Evolutionary conservation across 768 basidiomycete species (phyloP), one percentile per base, ranked within the genome.

Genomic region (Punctularia strigosozonata): DNA sequence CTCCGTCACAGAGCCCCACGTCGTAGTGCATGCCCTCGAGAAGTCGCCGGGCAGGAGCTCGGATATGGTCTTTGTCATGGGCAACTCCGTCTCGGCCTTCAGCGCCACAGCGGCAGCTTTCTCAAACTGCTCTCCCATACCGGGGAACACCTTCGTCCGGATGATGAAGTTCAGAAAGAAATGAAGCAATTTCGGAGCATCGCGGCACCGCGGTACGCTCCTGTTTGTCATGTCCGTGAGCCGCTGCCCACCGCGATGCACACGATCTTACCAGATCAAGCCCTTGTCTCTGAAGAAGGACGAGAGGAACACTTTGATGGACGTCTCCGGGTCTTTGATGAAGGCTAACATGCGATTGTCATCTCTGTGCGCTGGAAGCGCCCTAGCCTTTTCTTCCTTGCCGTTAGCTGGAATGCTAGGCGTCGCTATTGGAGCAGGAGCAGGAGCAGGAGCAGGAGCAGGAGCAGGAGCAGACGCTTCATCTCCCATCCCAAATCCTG

Each of bases 231-330:
- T n/a, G n/a, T n/a, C n/a, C n/a, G n/a, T n/a, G n/a, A n/a, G n/a
- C n/a, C n/a, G n/a, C n/a, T n/a, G n/a, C n/a, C n/a, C n/a, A n/a
- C n/a, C n/a, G n/a, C n/a, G n/a, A n/a, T n/a, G n/a, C n/a, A n/a
- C n/a, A n/a, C n/a, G n/a, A n/a, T 34, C 66, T n/a, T 43, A 82
- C 83, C 78, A 85, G 39, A 76, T 67, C 34, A 82, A 64, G 19
- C 85, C 85, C 41, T 74, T 72, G 39, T 75, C 69, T 25, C 73
- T 65, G 59, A 76, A 78, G 47, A 74, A 70, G 4, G 80, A 80
- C 0, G 81, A 80, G 43, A 88, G 61, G 56, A 85, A 88, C 15
- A 83, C 64, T 40, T 64, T 73, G 38, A 79, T 57, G 22, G 63
- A 56, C 6, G 52, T 55, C 46, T 75, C 80, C 0, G 85, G 80